Percentiles rank a stretch among this genome's conserved stretches.
phyloP scores from a whole-genome alignment of 176 grass and related monocot species.

The Aegilops sharonensis region DNA sequence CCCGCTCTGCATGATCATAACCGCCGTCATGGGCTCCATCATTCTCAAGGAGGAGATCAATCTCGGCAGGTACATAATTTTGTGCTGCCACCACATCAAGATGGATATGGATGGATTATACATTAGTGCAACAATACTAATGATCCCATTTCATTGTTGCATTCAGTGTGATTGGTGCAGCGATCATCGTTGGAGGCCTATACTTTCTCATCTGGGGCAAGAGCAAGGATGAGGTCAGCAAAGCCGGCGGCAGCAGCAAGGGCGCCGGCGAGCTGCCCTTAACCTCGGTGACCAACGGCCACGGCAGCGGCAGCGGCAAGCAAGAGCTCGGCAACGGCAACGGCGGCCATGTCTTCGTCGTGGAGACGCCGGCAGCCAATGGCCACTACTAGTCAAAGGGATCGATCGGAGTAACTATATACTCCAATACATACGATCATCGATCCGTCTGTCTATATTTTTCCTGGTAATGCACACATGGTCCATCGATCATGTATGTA shows the following conservation, averaged over 20 bases:
- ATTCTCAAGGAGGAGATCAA: conserved; percentile 80
- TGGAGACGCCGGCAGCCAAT: conserved; percentile 47
- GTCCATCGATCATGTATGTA: conserved; percentile 4
- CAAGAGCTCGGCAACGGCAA: conserved; percentile 27
- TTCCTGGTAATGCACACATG: neutral
- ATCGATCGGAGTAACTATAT: neutral
- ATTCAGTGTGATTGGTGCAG: conserved; percentile 80
- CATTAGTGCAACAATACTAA: conserved; percentile 4
- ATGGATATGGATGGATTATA: neutral
- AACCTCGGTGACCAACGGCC: conserved; percentile 19
- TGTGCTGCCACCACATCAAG: neutral
- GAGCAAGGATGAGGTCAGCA: conserved; percentile 53
- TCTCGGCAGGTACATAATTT: conserved; percentile 60
- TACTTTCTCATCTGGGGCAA: conserved; percentile 95
- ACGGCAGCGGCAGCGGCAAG: conserved; percentile 45
- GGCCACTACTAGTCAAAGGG: conserved; percentile 6
- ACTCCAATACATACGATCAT: neutral
- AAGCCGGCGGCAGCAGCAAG: conserved; percentile 27
- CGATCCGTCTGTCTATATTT: neutral
- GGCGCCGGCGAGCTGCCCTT: conserved; percentile 49
- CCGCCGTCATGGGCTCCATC: conserved; percentile 73
- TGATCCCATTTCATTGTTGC: neutral
- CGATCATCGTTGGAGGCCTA: conserved; percentile 80
- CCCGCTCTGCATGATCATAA: conserved; percentile 98
- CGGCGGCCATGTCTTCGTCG: conserved; percentile 23